A percentile compares a stretch with the other conserved stretches of the same genome.
These are phyloP conservation scores for Vitellaria paradoxa DNA, from an alignment of 179 eudicot genomes.

Conservation along the genomic window DNA sequence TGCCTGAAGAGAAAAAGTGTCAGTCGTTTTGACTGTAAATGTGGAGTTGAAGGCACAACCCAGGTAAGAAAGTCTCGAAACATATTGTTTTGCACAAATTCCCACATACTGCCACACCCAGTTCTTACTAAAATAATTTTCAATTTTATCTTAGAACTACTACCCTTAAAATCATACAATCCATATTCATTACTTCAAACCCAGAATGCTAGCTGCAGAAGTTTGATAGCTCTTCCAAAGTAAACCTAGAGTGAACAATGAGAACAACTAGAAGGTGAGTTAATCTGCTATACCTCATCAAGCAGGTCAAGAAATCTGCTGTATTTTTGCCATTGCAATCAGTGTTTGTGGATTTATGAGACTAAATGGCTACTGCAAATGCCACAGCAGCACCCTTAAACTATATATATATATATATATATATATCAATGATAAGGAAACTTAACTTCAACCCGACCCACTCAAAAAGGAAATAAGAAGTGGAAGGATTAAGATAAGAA, in stretches of 20 bases:
- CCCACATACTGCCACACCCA: background rate
- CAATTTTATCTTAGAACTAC: background rate
- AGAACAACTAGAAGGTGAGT: background rate
- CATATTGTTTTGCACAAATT: background rate
- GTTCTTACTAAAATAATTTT: background rate
- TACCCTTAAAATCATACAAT: background rate
- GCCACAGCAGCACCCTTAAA: background rate
- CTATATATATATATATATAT: too few species aligned
- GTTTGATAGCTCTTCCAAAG: background rate
- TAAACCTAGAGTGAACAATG: background rate
- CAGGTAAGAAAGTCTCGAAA: background rate
- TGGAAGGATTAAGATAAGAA: background rate
- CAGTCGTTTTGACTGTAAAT: background rate
- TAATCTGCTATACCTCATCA: too few species aligned
- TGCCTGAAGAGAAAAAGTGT: constrained; percentile 41
- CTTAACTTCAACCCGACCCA: background rate
- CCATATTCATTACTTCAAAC: background rate
- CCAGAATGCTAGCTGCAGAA: background rate
- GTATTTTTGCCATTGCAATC: background rate
- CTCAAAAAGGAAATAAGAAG: background rate
- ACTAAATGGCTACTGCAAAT: background rate
- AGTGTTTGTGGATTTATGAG: background rate
- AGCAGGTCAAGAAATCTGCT: background rate
- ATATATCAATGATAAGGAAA: background rate
- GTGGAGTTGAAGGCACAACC: background rate